These are phyloP conservation scores for Cucurbita pepo DNA, from an alignment of 306 rosid species.

Conservation along the genomic window DNA sequence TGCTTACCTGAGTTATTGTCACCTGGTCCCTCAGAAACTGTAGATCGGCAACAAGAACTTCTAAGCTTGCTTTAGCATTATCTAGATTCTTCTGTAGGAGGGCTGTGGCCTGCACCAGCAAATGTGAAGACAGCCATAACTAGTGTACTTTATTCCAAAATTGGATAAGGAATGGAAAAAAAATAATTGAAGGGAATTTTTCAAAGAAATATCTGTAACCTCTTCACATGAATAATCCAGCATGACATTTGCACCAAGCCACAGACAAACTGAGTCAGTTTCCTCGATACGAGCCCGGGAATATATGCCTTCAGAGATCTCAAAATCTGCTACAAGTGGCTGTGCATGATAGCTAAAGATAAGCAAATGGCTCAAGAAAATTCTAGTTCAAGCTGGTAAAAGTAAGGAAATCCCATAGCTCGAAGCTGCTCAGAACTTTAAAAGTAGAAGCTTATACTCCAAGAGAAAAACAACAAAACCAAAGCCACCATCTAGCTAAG, in stretches of 20 bases:
- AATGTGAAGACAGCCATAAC: constrained; percentile 5
- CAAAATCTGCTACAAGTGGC: constrained; percentile 76
- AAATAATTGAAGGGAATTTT: not conserved
- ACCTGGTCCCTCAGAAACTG: constrained; percentile 88
- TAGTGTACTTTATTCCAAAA: constrained; percentile 4
- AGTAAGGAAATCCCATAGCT: not conserved
- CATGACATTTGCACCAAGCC: constrained; percentile 92
- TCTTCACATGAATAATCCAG: constrained; percentile 83
- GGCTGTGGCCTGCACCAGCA: constrained; percentile 49
- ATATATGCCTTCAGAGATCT: constrained; percentile 75
- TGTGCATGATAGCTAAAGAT: constrained; percentile 19
- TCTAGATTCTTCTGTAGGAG: constrained; percentile 62
- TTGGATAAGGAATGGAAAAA: not conserved
- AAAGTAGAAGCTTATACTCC: not conserved
- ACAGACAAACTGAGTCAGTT: constrained; percentile 58
- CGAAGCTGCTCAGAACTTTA: not conserved
- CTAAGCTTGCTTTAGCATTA: constrained; percentile 78
- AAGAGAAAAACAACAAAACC: not conserved
- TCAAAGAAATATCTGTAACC: constrained; percentile 20
- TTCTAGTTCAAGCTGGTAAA: not conserved
- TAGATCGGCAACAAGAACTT: constrained; percentile 71
- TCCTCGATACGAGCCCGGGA: constrained; percentile 45
- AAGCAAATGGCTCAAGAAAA: not conserved
- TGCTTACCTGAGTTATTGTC: constrained; percentile 75
- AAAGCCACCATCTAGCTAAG: not conserved